These are phyloP conservation scores for Heterobasidion occidentale DNA, from an alignment of 1,284 basidiomycete genomes.

Conservation along the genomic window DNA sequence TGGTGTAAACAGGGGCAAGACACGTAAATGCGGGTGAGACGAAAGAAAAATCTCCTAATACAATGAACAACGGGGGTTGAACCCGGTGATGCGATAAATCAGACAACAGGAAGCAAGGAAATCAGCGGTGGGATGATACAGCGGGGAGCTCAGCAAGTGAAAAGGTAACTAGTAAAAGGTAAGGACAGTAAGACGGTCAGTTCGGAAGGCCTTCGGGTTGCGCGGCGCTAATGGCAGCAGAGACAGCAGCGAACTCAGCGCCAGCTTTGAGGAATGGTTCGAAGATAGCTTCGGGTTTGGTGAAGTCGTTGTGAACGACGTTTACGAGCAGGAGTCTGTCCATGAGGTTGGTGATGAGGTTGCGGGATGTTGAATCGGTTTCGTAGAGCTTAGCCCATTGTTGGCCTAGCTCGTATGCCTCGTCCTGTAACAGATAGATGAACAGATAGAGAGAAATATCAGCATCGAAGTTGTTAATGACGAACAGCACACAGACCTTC, in stretches of 20 bases:
- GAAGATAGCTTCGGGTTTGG: constrained; percentile 80
- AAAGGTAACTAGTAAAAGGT: not conserved
- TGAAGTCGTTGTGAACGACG: constrained; percentile 96
- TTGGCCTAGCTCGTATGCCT: constrained; percentile 90
- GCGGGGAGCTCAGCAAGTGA: not conserved
- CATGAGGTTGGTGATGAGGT: constrained; percentile 76
- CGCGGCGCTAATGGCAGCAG: constrained; percentile 18
- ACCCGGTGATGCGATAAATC: constrained; percentile 38
- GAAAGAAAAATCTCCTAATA: constrained; percentile 21
- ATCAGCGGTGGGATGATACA: constrained; percentile 5
- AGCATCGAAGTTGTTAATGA: not conserved
- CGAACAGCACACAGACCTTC: constrained; percentile 56
- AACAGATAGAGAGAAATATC: not conserved
- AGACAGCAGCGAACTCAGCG: constrained; percentile 43
- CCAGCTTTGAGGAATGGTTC: constrained; percentile 76
- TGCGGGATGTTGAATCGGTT: constrained; percentile 63
- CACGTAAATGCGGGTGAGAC: not conserved
- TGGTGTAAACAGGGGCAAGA: constrained; percentile 9
- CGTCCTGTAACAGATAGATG: constrained; percentile 52
- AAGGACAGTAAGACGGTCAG: not conserved
- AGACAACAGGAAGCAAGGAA: constrained; percentile 4
- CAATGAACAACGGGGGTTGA: constrained; percentile 55
- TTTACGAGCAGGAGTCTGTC: constrained; percentile 88
- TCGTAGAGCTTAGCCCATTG: constrained; percentile 95
- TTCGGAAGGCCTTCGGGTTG: constrained; percentile 6